Evolutionary conservation across 75 land plant genomes (phyloP), one percentile per base, ranked within the genome.

Genomic region (Chamaecyparis obtusa): DNA sequence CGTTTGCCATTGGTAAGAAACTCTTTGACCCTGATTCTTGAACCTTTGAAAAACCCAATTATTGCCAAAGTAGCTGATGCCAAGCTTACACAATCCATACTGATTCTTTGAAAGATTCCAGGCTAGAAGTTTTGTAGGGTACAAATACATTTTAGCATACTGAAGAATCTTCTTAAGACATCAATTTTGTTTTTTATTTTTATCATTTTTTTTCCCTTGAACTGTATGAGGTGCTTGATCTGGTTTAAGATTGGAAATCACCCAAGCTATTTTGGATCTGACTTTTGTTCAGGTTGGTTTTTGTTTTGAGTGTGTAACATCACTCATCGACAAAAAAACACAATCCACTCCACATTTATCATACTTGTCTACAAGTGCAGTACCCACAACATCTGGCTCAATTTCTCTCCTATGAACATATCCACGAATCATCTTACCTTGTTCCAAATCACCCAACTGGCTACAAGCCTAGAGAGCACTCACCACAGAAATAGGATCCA

Each of bases 1-100:
- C 95, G 8, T 91, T 90, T 69, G 91, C 93, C 78, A 86, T 94
- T 35, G 90, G 90, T 35, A 84, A 87, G 84, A 85, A 77, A 76
- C 85, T 95, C n/a, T 64, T 93, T 37, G 81, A 78, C 3, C 9
- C 10, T 19, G 27, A 39, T 39, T 7, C 39, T 2, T 77, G 19
- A 37, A 57, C 7, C 64, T 17, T 0, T 4, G 19, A 21, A 57
- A 57, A 57, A 57, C 5, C 24, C 64, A 3, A 19, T 57, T 57
- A 24, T 57, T 19, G 1, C 64, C 19, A 21, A 57, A 19, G 64
- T 19, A 19, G 24, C 2, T 19, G 55, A 51, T 51, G 15, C 16
- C 55, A 14, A 51, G 55, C 51, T 51, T 51, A 14, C 55, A 51
- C 55, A 51, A 51, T 51, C 55, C 16, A 13, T 49, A 49, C 10